Base-by-base conservation (phyloP, 1,284 basidiomycete genomes). In the Tilletia setariae region DNA sequence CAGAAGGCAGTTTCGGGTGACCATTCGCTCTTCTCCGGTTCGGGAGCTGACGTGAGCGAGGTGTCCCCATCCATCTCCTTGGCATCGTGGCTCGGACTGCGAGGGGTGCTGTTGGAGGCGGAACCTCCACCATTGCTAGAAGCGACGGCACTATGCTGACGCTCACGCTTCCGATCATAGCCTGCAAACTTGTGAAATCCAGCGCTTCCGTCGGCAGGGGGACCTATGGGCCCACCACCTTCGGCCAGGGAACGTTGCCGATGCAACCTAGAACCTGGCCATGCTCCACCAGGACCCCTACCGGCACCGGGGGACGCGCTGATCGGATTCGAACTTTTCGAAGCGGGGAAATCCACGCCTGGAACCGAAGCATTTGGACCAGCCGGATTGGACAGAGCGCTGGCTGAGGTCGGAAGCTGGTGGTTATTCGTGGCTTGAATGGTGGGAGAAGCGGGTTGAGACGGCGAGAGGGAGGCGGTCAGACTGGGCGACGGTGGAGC, bases 1-100 rank as follows among this genome's bases (percentile, higher is more conserved):
- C 94, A 97, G 78, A 92, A 89, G 49, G 94, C 84, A 67, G 85
- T 86, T 25, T 88, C 87, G n/a, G 89, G 85, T 83, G 76, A 76
- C 79, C 79, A 81, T 32, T 43, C 32, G n/a, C 23, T 13, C 9
- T 47, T 30, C 28, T 19, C 42, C 43, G 15, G 43, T 16, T 32
- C 21, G n/a, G 53, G 28, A 7, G 35, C 19, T 16, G 16, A 16
- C 9, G 28, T 30, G 35, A 47, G 2, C 9, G 15, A n/a, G 13
- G n/a, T 32, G 23, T 59, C 53, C 23, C 53, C 53, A 13, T 59
- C 23, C 11, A 32, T 28, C 4, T 61, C 56, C 16, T 32, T 19
- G 23, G 13, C 56, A 16, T 40, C 56, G 4, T 30, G 56, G 21
- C 30, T 35, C 6, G 46, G 21, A 16, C 46, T 23, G 19, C 16